A percentile compares a stretch with the other conserved stretches of the same genome.
These are phyloP conservation scores for Corchorus olitorius DNA, from an alignment of 345 rosid species.

Conservation along the genomic window DNA sequence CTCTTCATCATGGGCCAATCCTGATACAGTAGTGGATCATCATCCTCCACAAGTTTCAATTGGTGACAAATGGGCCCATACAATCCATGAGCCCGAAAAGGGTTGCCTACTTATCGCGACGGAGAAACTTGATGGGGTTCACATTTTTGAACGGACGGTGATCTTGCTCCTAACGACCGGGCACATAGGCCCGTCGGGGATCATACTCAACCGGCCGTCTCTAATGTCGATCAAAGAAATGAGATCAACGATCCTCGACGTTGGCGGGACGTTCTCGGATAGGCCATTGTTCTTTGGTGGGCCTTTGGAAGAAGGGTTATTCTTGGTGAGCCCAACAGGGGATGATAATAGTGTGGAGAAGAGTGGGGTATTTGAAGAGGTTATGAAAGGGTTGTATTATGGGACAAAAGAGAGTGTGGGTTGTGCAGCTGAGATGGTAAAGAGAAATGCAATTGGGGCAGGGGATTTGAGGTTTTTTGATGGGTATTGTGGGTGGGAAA, in stretches of 20 bases:
- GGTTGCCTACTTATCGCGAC: slow-evolving; percentile 89
- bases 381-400: slow-evolving; percentile 73
- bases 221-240: slow-evolving; percentile 81
- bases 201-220: slow-evolving; percentile 86
- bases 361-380: slow-evolving; percentile 67
- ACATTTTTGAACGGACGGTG: slow-evolving; percentile 83
- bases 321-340: slow-evolving; percentile 56
- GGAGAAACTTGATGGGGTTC: slow-evolving; percentile 86
- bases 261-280: slow-evolving; percentile 63
- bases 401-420: slow-evolving; percentile 82
- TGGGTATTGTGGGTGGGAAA: slow-evolving; percentile 87
- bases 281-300: slow-evolving; percentile 85
- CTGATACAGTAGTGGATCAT: slow-evolving; percentile 36
- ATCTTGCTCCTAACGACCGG: slow-evolving; percentile 73
- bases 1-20: slow-evolving; percentile 39
- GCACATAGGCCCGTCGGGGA: slow-evolving; percentile 72
- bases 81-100: slow-evolving; percentile 71
- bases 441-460: slow-evolving; percentile 61
- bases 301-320: slow-evolving; percentile 76
- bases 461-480: slow-evolving; percentile 85
- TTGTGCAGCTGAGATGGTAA: slow-evolving; percentile 81
- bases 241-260: slow-evolving; percentile 52
- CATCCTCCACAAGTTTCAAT: slow-evolving; percentile 32
- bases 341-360: slow-evolving; percentile 43
- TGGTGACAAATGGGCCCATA: slow-evolving; percentile 83